These are phyloP conservation scores for Lycium barbarum DNA, from an alignment of 257 asterid genomes.

Conservation along the genomic window DNA sequence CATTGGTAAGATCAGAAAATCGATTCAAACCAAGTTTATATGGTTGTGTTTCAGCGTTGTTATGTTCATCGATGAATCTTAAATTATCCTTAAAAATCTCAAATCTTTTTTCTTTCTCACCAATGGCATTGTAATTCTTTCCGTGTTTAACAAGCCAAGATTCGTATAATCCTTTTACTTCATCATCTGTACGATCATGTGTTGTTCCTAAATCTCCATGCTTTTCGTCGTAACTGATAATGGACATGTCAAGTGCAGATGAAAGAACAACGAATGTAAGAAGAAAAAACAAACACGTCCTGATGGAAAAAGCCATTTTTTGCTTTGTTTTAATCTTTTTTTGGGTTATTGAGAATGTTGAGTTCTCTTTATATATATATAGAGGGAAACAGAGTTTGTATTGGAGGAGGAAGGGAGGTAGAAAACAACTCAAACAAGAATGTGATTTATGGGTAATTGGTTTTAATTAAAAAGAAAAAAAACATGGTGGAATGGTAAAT, in stretches of 20 bases:
- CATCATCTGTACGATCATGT: constrained; percentile 37
- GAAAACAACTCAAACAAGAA: neutral
- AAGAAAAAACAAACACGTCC: constrained; percentile 35
- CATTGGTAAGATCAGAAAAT: constrained; percentile 84
- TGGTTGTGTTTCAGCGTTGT: constrained; percentile 55
- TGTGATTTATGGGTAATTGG: neutral
- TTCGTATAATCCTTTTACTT: constrained; percentile 58
- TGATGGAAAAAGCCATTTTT: constrained; percentile 54
- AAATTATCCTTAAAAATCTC: constrained; percentile 77
- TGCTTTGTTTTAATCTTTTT: neutral
- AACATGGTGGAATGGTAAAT: neutral
- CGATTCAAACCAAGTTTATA: constrained; percentile 73
- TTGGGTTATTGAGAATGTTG: neutral
- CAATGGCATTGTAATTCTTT: constrained; percentile 64
- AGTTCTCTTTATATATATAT: neutral
- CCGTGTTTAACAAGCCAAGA: constrained; percentile 83
- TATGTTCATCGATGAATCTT: constrained; percentile 64
- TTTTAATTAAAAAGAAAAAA: neutral
- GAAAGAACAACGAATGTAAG: constrained; percentile 46
- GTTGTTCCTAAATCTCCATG: constrained; percentile 38
- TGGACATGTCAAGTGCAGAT: constrained; percentile 77
- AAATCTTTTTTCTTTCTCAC: constrained; percentile 74
- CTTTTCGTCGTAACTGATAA: constrained; percentile 53
- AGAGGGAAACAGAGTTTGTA: neutral
- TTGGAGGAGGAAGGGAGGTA: neutral